Conservation (phyloP, 2,329 filamentous ascomycete species). For the Orbilia ellipsospora region DNA sequence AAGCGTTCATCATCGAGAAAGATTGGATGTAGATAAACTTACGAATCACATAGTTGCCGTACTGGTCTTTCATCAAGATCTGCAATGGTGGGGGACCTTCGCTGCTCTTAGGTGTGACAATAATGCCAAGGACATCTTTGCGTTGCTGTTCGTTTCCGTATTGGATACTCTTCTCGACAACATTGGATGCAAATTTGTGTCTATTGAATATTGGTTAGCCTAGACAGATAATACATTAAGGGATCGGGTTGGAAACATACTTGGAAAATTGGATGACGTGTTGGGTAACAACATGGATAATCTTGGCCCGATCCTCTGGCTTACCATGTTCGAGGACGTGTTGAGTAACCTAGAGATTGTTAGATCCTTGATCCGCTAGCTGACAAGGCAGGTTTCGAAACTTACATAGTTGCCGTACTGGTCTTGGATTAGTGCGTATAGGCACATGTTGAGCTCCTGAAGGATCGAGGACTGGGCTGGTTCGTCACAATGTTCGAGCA, state of each 20-base stretch:
- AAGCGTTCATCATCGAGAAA: not conserved
- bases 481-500: constrained; percentile 83
- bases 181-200: constrained; percentile 96
- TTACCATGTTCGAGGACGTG: constrained; percentile 86
- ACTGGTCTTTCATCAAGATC: constrained; percentile 86
- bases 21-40: constrained; percentile 65
- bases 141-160: constrained; percentile 77
- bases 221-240: not conserved
- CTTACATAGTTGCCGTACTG: constrained; percentile 93
- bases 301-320: constrained; percentile 75
- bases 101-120: constrained; percentile 69
- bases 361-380: not conserved
- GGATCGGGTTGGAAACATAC: constrained; percentile 56
- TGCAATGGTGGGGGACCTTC: constrained; percentile 78
- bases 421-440: constrained; percentile 79
- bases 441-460: constrained; percentile 79
- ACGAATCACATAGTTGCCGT: constrained; percentile 97
- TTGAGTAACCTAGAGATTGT: constrained; percentile 69
- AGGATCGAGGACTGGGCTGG: constrained; percentile 78
- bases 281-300: constrained; percentile 78
- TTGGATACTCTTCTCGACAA: constrained; percentile 91
- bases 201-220: constrained; percentile 26
- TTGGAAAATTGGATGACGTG: constrained; percentile 82
- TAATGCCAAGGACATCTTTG: constrained; percentile 73
- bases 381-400: not conserved